Conservation (phyloP, 2,329 filamentous ascomycete genomes). For the Scolecobasidium constrictum region DNA sequence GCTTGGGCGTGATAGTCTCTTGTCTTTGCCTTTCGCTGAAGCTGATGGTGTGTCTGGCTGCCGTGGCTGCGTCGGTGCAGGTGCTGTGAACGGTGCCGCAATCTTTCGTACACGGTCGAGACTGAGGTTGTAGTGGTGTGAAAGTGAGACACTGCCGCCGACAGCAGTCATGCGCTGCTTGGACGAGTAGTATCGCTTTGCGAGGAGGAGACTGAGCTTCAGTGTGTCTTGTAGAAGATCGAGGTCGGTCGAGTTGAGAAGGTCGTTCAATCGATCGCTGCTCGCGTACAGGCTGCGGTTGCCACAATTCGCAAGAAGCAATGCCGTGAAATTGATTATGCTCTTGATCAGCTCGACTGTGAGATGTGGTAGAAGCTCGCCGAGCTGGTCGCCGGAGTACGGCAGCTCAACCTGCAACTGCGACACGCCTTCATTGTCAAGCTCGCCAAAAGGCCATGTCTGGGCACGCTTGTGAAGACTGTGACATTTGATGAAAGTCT, state of each 20-base stretch:
- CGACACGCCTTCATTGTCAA: slow-evolving; percentile 24
- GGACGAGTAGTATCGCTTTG: slow-evolving; percentile 84
- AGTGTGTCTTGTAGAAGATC: slow-evolving; percentile 68
- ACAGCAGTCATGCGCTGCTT: slow-evolving; percentile 61
- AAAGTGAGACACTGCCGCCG: slow-evolving; percentile 49
- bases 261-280: slow-evolving; percentile 76
- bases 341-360: slow-evolving; percentile 79
- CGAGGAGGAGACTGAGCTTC: slow-evolving; percentile 72
- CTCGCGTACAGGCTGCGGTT: slow-evolving; percentile 95
- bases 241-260: slow-evolving; percentile 79
- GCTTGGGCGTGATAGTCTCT: slow-evolving; percentile 33
- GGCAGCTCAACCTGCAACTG: slow-evolving; percentile 49
- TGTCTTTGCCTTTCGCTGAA: slow-evolving; percentile 60
- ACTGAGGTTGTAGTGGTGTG: slow-evolving; percentile 72
- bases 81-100: slow-evolving; percentile 70
- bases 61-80: slow-evolving; percentile 41
- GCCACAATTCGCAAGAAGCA: slow-evolving; percentile 87
- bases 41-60: slow-evolving; percentile 15
- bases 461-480: slow-evolving; percentile 72
- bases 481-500: slow-evolving; percentile 72
- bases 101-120: slow-evolving; percentile 75
- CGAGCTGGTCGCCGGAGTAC: slow-evolving; percentile 43
- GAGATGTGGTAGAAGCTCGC: no score
- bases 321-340: slow-evolving; percentile 73
- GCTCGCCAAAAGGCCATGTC: slow-evolving; percentile 54